Base-by-base conservation (phyloP, 2,329 filamentous ascomycete species). In the Escovopsis sp. region DNA sequence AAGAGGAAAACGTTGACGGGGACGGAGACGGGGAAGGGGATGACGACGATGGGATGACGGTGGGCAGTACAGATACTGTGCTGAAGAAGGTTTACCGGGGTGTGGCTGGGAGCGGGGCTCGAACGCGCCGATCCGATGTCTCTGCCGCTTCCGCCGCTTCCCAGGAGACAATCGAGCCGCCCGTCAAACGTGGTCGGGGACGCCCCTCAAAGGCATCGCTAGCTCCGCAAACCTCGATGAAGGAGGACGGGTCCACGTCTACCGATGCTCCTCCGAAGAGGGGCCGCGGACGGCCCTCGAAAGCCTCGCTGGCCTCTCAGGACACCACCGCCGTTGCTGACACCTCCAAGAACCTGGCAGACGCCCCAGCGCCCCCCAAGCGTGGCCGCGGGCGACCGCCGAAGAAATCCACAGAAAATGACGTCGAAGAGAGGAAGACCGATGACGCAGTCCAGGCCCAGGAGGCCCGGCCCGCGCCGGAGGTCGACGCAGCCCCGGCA, bases 51-150 rank as follows among this genome's bases (percentile, higher is more conserved):
- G 60, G 68, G 13, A 52, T 57, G 16, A 70, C 62, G 44, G 45
- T 63, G 15, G 53, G 53, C 30, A 68, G 65, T 49, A 66, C 62
- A 34, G 61, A 60, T 32, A 69, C 65, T 1, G 58, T 65, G 12
- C 52, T 65, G 12, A 64, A 61, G 45, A 64, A 58, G 20, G 57
- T 57, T 20, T 47, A 47, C 9, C 32, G 43, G 30, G 47, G 41
- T 40, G 42, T 46, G 10, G 43, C 43, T 8, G 50, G 48, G 9
- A 59, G 52, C 41, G 48, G 51, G 38, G 48, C 51, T 1, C 52
- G 55, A 47, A 60, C 54, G 16, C 39, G 41, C 30, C 43, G 37
- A 5, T 35, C 43, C 13, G 47, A 45, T n/a, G 12, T 13, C 5
- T 45, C 44, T 14, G 20, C 30, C 25, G 30, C 29, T 20, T 45